Evolutionary conservation across 352 stramenopile species (phyloP), one percentile per base, ranked within the genome.

Genomic region (Phytophthora meadii): DNA sequence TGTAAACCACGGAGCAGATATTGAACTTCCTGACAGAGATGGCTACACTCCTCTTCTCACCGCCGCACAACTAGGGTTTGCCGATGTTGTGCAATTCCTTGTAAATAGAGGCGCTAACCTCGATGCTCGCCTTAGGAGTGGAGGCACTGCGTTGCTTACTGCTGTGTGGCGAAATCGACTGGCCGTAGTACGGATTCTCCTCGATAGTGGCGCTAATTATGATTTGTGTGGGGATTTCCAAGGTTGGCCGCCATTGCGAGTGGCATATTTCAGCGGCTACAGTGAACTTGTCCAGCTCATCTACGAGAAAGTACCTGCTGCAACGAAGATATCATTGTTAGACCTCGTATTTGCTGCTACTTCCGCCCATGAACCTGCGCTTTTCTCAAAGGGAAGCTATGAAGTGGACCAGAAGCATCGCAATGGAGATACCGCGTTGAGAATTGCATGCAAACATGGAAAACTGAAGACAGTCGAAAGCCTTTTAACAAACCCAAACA

Each of bases 401-500:
- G 30, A 36, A 36, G 30, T 36, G 30, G 30, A 36, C 30, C 8
- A 36, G 30, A 36, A 36, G 30, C 30, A 14, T 36, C 30, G 30
- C 8, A 36, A 36, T 36, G 30, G 30, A 36, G 30, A 36, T 36
- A 36, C 30, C 12, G 30, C 30, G 30, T 11, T 36, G 30, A 36
- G 30, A 36, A 36, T 36, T 10, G 30, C 30, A 14, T 36, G 30
- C 30, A 10, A 36, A 36, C 30, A 36, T 4, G 30, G 30, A 14
- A 36, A 36, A 10, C 30, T 36, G 2, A 36, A 36, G 30, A 36
- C 30, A 4, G 30, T 36, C 30, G 30, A 36, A 36, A n/a, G 15
- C 0, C 40, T 70, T 15, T 12, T 70, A 22, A 25, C 32, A 14
- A 70, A 60, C 9, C 17, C 39, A 19, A 65, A 54, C 40, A 60